These are phyloP conservation scores for Cyberlindnera veronae DNA, from an alignment of 805 yeast species.

Conservation along the genomic window DNA sequence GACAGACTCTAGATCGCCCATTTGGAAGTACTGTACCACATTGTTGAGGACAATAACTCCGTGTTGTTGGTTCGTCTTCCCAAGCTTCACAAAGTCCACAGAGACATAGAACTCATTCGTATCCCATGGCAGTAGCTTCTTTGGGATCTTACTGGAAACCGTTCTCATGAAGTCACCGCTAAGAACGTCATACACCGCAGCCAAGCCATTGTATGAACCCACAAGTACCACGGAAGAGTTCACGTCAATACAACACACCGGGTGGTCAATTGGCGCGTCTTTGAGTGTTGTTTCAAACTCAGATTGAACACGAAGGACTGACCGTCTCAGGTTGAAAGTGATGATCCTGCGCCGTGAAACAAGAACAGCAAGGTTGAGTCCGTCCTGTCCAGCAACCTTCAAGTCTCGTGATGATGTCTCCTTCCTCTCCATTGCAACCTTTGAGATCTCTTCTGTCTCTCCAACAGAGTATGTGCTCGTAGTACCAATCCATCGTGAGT, in stretches of 20 bases:
- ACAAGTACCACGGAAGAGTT: constrained; percentile 23
- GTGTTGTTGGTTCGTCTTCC: constrained; percentile 9
- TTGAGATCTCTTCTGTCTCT: constrained; percentile 9
- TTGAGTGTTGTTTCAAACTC: constrained; percentile 4
- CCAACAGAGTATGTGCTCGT: constrained; percentile 3
- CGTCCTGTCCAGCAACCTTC: constrained; percentile 27
- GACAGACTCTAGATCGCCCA: constrained; percentile 18
- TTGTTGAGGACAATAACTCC: constrained; percentile 21
- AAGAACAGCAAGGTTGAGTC: constrained; percentile 23
- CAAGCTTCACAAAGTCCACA: constrained; percentile 14
- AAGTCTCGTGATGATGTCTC: constrained; percentile 1
- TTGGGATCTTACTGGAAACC: constrained; percentile 20
- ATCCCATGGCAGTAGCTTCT: constrained; percentile 8
- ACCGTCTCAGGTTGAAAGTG: constrained; percentile 17
- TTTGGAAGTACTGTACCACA: constrained; percentile 23
- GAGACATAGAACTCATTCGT: background rate
- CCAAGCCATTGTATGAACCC: constrained; percentile 25
- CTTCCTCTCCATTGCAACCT: constrained; percentile 19
- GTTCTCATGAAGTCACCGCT: constrained; percentile 19
- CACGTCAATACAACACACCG: constrained; percentile 20
- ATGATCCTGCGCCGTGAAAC: constrained; percentile 12
- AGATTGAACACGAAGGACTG: constrained; percentile 1
- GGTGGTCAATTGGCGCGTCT: constrained; percentile 3
- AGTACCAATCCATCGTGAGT: constrained; percentile 13
- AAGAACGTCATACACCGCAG: constrained; percentile 22